Percentiles rank a stretch among this genome's conserved stretches.
Conservation (phyloP, 331 rosid genomes). For the Pyracantha coccinea region DNA sequence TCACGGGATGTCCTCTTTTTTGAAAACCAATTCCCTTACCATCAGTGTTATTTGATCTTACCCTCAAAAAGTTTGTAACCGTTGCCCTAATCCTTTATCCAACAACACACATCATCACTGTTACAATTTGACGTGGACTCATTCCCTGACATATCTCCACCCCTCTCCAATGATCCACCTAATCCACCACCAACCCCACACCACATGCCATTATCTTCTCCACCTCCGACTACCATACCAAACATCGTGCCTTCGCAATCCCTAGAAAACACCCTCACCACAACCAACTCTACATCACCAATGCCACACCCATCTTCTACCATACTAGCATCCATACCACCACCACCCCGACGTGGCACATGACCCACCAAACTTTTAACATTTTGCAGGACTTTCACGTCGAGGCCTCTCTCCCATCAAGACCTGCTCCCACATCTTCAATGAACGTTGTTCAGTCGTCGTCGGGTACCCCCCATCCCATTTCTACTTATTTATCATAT, state of each 20-base stretch:
- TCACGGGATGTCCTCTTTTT: accelerated
- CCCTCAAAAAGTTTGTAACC: too few relatives aligned
- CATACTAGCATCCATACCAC: neutral
- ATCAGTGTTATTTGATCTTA: too few relatives aligned
- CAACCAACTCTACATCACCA: neutral
- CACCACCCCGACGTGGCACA: neutral
- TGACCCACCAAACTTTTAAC: neutral
- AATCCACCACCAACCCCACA: too few relatives aligned
- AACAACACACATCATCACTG: neutral
- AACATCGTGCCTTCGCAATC: neutral
- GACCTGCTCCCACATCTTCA: too few relatives aligned
- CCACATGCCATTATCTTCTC: neutral
- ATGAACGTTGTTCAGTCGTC: neutral
- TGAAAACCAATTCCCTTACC: too few relatives aligned
- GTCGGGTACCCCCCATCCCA: neutral
- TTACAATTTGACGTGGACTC: neutral
- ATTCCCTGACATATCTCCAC: neutral
- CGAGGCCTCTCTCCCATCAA: neutral
- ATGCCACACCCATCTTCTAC: neutral
- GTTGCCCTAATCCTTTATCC: neutral
- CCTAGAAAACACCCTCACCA: too few relatives aligned
- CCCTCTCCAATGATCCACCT: neutral
- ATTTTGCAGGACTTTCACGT: neutral
- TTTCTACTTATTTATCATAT: neutral
- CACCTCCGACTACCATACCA: neutral